Percentiles rank a stretch among this genome's conserved stretches.
Conservation (phyloP, 2,329 filamentous ascomycete genomes). For the Ramichloridium luteum region DNA sequence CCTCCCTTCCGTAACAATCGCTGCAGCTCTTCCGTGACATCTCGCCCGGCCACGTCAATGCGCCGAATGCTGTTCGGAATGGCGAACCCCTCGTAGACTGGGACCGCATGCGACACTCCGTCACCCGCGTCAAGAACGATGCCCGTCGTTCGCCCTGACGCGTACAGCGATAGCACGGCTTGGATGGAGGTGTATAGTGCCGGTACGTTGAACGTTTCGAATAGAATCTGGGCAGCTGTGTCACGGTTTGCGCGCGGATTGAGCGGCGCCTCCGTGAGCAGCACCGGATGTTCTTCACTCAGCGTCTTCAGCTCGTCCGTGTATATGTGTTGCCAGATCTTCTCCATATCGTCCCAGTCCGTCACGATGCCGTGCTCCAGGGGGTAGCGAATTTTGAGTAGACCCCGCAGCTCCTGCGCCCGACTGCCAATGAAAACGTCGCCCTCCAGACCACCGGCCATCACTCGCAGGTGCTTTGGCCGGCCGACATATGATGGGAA, state of each 20-base stretch:
- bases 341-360: conserved; percentile 99
- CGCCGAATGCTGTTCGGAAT: conserved; percentile 90
- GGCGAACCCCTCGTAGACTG: conserved; percentile 94
- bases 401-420: conserved; percentile 77
- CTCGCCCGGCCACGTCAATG: conserved; percentile 90
- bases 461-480: conserved; percentile 85
- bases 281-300: conserved; percentile 96
- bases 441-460: conserved; percentile 92
- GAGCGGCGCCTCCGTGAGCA: conserved; percentile 88
- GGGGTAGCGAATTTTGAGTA: conserved; percentile 92
- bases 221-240: conserved; percentile 90
- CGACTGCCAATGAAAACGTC: conserved; percentile 94
- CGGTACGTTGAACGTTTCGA: conserved; percentile 97
- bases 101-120: conserved; percentile 92
- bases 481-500: conserved; percentile 96
- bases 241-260: conserved; percentile 95
- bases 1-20: conserved; percentile 81
- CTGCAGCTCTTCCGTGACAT: conserved; percentile 93
- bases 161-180: conserved; percentile 89
- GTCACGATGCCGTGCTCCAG: conserved; percentile 97
- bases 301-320: conserved; percentile 90
- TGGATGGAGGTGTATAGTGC: conserved; percentile 95
- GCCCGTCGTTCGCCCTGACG: conserved; percentile 87
- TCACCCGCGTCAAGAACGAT: conserved; percentile 93
- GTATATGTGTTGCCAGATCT: conserved; percentile 98